A percentile compares a stretch with the other conserved stretches of the same genome.
phyloP scores from a whole-genome alignment of 1,284 basidiomycete genomes.

The Stereum hirsutum region DNA sequence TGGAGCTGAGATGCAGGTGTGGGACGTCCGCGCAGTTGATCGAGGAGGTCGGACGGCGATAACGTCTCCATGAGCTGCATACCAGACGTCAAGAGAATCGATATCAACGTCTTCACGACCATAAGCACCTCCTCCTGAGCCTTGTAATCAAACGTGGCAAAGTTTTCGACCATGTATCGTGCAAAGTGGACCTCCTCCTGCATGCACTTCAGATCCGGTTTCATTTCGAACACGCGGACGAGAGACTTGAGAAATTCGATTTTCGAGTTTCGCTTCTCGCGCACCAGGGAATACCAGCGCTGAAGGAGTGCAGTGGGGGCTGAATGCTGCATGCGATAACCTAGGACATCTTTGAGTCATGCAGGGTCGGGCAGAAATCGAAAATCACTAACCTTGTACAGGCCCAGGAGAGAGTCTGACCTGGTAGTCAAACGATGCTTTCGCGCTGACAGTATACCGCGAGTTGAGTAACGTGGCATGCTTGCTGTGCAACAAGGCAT shows the following conservation, averaged over 20 bases:
- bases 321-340: slow-evolving; percentile 47
- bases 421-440: slow-evolving; percentile 80
- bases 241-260: slow-evolving; percentile 85
- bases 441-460: slow-evolving; percentile 74
- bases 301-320: slow-evolving; percentile 68
- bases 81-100: slow-evolving; percentile 77
- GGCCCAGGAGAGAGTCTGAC: slow-evolving; percentile 37
- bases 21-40: slow-evolving; percentile 38
- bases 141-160: slow-evolving; percentile 89
- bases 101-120: slow-evolving; percentile 76
- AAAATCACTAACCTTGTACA: slow-evolving; percentile 34
- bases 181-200: slow-evolving; percentile 79
- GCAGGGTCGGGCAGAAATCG: too few relatives aligned
- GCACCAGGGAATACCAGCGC: slow-evolving; percentile 85
- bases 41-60: slow-evolving; percentile 60
- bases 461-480: slow-evolving; percentile 86
- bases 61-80: slow-evolving; percentile 68
- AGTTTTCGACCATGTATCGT: slow-evolving; percentile 92
- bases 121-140: slow-evolving; percentile 88
- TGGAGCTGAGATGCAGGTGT: neutral
- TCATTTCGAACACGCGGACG: slow-evolving; percentile 72
- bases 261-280: slow-evolving; percentile 79
- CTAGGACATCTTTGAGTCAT: slow-evolving; percentile 22
- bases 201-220: slow-evolving; percentile 31
- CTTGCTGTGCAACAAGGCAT: slow-evolving; percentile 79